phyloP scores from a whole-genome alignment of 257 asterid genomes.

The Scutellaria barbata region DNA sequence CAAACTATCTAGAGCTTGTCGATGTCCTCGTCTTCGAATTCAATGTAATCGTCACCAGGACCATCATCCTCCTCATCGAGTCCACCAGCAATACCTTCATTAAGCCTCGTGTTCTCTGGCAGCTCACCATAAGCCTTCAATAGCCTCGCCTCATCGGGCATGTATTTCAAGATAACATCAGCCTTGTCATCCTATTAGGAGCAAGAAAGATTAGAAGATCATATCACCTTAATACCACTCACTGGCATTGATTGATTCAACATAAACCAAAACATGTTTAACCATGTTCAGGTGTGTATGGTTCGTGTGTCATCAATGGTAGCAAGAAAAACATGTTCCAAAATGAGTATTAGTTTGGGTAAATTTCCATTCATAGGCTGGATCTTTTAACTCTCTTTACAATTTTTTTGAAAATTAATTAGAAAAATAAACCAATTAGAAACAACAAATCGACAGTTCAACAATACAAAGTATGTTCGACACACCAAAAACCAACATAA shows the following conservation, averaged over 20 bases:
- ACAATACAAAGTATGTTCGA: not conserved
- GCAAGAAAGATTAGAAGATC: not conserved
- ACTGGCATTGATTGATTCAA: not conserved
- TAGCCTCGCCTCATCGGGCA: constrained; percentile 92
- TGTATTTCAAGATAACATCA: constrained; percentile 87
- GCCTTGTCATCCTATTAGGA: constrained; percentile 86
- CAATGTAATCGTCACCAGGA: constrained; percentile 67
- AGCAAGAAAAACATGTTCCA: not conserved
- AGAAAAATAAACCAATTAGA: not conserved
- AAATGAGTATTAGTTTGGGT: not conserved
- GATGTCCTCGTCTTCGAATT: constrained; percentile 88
- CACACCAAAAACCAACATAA: not conserved
- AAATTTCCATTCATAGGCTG: not conserved
- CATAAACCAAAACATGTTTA: not conserved
- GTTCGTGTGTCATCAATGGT: not conserved
- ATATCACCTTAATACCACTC: not conserved
- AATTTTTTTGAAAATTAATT: not conserved
- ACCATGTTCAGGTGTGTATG: not conserved
- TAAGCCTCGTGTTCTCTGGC: constrained; percentile 84
- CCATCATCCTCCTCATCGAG: constrained; percentile 78
- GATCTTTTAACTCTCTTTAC: not conserved
- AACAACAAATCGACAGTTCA: not conserved
- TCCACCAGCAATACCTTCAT: constrained; percentile 74
- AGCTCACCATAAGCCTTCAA: constrained; percentile 96
- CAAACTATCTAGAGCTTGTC: constrained; percentile 67